Evolutionary conservation across 306 rosid genomes (phyloP).

Genomic region (Ziziphus jujuba): DNA sequence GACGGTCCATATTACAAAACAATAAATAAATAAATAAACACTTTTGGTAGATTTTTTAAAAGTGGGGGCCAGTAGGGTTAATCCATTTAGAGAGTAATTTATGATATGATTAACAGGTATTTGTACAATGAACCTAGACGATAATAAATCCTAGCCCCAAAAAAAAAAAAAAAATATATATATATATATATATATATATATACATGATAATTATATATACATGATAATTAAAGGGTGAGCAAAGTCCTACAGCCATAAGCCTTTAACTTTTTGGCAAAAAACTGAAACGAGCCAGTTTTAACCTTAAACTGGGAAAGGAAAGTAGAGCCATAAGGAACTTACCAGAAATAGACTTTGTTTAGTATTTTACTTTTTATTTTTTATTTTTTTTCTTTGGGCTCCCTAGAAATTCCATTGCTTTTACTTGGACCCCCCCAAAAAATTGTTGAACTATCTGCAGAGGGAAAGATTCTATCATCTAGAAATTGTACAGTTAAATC

Average conservation of each 20-base stretch:
- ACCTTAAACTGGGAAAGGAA: slow-evolving; percentile 33
- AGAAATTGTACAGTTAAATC: slow-evolving; percentile 8
- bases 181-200: no score
- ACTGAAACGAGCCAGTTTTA: no score
- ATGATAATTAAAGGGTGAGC: no score
- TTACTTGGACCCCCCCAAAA: background rate
- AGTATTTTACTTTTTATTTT: background rate
- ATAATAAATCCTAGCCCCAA: background rate
- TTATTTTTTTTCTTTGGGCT: slow-evolving; percentile 16
- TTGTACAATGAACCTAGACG: no score
- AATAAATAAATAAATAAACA: no score
- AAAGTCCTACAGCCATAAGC: no score
- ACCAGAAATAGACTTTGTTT: slow-evolving; percentile 23
- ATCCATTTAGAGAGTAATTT: background rate
- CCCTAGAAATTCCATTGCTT: slow-evolving; percentile 31
- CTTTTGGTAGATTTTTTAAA: background rate
- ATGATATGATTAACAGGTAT: background rate
- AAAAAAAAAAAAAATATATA: slow-evolving; percentile 4
- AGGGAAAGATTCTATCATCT: slow-evolving; percentile 17
- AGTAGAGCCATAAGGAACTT: slow-evolving; percentile 8
- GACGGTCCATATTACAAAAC: slow-evolving; percentile 11
- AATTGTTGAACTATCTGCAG: background rate
- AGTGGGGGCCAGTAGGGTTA: background rate
- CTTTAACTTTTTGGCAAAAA: no score
- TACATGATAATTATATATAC: no score